phyloP scores from a whole-genome alignment of 2,329 filamentous ascomycete genomes.

The Pseudocercospora fijiensis region DNA sequence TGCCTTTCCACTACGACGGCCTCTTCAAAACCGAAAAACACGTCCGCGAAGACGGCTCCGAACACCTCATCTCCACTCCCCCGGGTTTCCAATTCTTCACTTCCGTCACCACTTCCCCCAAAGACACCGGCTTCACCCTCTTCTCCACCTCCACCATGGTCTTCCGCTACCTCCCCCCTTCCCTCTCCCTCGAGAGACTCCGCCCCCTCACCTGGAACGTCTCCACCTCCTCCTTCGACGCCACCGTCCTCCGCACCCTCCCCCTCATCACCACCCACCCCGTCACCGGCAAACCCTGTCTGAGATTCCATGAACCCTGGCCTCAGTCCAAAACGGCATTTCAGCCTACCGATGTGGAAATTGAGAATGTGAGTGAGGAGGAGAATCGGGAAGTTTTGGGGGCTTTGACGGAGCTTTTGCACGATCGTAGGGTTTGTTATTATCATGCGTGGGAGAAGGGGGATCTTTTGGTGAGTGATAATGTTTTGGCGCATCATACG shows the following conservation, averaged over 20 bases:
- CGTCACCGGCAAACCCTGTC: neutral
- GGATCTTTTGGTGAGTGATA: conserved; percentile 13
- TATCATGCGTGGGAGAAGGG: conserved; percentile 16
- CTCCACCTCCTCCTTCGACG: conserved; percentile 11
- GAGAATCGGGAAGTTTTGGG: conserved; percentile 1
- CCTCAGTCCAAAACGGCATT: conserved; percentile 11
- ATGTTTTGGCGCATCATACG: conserved; percentile 10
- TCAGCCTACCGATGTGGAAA: conserved; percentile 4
- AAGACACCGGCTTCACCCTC: conserved; percentile 18
- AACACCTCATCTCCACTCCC: conserved; percentile 15
- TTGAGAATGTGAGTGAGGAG: conserved; percentile 9
- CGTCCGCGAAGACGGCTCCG: conserved; percentile 5
- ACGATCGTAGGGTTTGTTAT: conserved; percentile 11
- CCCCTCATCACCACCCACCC: conserved; percentile 14
- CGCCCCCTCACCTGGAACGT: neutral
- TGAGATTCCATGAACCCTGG: conserved; percentile 17
- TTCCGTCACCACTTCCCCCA: conserved; percentile 10
- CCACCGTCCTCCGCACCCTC: neutral
- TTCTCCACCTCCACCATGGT: conserved; percentile 13
- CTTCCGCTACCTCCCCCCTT: conserved; percentile 8
- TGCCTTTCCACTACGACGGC: conserved; percentile 23
- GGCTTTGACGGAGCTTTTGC: conserved; percentile 10
- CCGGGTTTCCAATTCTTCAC: conserved; percentile 21
- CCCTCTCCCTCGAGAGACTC: conserved; percentile 1
- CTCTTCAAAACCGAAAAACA: conserved; percentile 19